Conservation (phyloP, 306 rosid species). For the Vigna trinervia region DNA sequence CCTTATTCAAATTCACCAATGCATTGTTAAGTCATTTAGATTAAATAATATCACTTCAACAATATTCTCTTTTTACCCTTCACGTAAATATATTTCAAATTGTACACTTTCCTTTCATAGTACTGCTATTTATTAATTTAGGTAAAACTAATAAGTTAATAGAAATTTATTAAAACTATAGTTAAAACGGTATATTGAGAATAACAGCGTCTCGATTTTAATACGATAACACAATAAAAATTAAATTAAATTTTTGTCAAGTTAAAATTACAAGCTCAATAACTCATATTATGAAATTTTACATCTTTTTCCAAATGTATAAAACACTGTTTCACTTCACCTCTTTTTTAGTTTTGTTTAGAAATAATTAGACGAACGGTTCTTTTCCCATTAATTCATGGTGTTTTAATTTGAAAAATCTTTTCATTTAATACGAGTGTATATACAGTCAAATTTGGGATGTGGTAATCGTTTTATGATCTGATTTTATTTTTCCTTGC, state of each 20-base stretch:
- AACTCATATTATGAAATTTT: too few species aligned
- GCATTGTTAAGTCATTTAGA: not conserved
- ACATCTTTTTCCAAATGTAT: not conserved
- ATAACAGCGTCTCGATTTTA: too few species aligned
- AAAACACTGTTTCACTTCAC: too few species aligned
- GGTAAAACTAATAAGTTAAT: not conserved
- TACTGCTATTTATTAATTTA: not conserved
- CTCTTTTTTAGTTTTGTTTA: not conserved
- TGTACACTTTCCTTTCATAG: not conserved
- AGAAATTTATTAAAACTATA: not conserved
- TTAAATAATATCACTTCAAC: not conserved
- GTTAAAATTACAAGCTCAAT: too few species aligned
- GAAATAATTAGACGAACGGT: not conserved
- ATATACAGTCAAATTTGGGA: not conserved
- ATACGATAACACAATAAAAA: too few species aligned
- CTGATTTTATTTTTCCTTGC: not conserved
- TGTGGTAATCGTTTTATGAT: not conserved
- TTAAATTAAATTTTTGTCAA: too few species aligned
- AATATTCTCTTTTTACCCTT: not conserved
- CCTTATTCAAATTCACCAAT: not conserved
- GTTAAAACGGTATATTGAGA: too few species aligned
- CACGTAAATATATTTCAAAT: not conserved
- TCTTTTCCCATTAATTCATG: not conserved
- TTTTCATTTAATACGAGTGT: not conserved
- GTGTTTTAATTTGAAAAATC: not conserved